Evolutionary conservation across 345 rosid genomes (phyloP), one percentile per base, ranked within the genome.

Genomic region (Psidium guajava): DNA sequence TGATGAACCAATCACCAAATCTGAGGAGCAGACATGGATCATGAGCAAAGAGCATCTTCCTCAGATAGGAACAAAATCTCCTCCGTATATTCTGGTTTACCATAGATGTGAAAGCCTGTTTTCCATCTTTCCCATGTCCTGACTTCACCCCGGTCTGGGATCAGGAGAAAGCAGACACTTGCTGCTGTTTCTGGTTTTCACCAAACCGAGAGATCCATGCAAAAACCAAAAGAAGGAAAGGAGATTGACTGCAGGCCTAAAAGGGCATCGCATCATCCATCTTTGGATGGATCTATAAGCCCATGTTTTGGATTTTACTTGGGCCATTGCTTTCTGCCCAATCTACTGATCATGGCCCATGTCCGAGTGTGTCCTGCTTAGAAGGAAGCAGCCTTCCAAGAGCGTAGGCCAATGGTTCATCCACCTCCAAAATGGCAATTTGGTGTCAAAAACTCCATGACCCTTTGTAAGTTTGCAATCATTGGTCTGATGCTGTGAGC

Each of bases 51-150:
- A n/a, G 90, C 86, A 87, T 86, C 89, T 91, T 85, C 85, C 89
- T 32, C 56, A 53, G 82, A 84, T 54, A 87, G 92, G 85, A 90
- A 88, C 54, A 86, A 88, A 84, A 89, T 86, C 86, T 11, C 50
- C 75, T 56, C 87, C 87, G 40, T 57, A n/a, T 83, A 89, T 87
- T 88, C 54, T 90, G 89, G 84, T 86, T 52, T 28, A 52, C 88
- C 91, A 82, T 89, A 82, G 64, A 83, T 82, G 88, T 89, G 87
- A 89, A 87, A 87, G 5, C 44, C 32, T 55, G 83, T 5, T 32
- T 16, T 21, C 54, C 84, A 83, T 12, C 54, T 25, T 57, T 55
- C 54, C 32, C 81, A 49, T 4, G 81, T 55, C 75, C 80, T 69
- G 16, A 64, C 80, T 59, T 64, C 36, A 18, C 47, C 82, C 7